Base-by-base conservation (phyloP, 352 stramenopile genomes). In the Pythium monospermum region DNA sequence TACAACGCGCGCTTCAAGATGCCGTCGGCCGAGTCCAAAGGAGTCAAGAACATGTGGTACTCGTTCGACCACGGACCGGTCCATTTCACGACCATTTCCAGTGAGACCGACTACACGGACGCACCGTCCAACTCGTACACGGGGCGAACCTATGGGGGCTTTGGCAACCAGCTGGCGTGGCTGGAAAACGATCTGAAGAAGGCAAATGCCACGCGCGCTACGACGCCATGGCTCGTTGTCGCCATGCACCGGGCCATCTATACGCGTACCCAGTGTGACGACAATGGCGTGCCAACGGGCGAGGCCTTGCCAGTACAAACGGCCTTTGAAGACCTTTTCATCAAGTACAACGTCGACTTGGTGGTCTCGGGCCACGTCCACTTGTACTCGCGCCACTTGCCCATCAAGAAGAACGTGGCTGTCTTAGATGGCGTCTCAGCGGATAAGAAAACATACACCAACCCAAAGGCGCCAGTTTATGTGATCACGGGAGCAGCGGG, bases 1-100 rank as follows among this genome's bases (percentile, higher is more conserved):
- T 96, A 79, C 62, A 95, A 96, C 53, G 46, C 69, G 12, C 78
- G 82, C 25, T 96, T 91, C 61, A 79, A 83, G 47, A 96, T 96
- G 85, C 85, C 85, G 15, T 87, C 72, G 8, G 37, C 45, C 1
- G 83, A 95, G 56, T 79, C 61, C 36, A 53, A 61, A 0, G 74
- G 76, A 0, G 46, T 61, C 25, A 53, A 76, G 42, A 91, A 91
- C 57, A 96, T 95, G 80, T 95, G 81, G 80, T 84, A 96, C 56
- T 93, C 82, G 28, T 97, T 94, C 49, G 73, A 95, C 43, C 66
- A 95, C 46, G 85, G 82, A 0, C 62, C 70, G 19, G 61, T 94
- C 18, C 86, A 96, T 59, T 87, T 94, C 46, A 87, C 84, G 5
- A 72, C 78, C 10, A 72, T 97, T 16, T 90, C 80, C 30, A 73